Conservation (phyloP, 257 asterid species). For the Nicotiana attenuata region DNA sequence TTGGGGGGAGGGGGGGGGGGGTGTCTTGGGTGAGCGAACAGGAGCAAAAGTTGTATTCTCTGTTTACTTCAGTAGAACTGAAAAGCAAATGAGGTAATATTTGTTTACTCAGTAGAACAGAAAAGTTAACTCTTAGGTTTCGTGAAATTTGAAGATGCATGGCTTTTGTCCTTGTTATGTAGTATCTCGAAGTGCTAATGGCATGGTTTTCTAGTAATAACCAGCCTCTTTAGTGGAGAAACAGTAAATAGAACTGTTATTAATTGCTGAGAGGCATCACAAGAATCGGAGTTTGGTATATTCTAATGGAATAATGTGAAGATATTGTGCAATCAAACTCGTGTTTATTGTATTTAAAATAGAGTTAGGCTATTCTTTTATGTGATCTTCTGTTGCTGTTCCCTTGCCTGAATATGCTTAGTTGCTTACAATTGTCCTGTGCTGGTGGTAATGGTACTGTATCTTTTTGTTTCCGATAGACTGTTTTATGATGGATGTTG, state of each 20-base stretch:
- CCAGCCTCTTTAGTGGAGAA: neutral
- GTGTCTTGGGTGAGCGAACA: neutral
- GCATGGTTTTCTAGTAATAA: neutral
- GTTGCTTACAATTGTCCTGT: neutral
- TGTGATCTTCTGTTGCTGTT: neutral
- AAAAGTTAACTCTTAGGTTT: neutral
- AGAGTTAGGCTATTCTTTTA: neutral
- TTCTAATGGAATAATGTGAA: neutral
- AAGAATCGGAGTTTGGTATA: neutral
- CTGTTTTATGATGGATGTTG: neutral
- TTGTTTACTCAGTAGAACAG: neutral
- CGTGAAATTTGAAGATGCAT: neutral
- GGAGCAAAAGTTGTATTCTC: neutral
- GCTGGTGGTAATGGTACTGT: neutral
- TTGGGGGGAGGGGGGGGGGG: neutral
- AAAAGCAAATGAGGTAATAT: neutral
- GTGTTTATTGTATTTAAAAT: neutral
- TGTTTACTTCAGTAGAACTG: neutral
- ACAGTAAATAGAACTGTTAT: neutral
- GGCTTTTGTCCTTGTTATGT: neutral
- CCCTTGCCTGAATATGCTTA: neutral
- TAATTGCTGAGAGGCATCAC: neutral
- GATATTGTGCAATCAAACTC: neutral
- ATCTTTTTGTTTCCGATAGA: neutral
- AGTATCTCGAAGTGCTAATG: neutral